These are phyloP conservation scores for Poa pratensis DNA, from an alignment of 176 grass and related monocot genomes.

Conservation along the genomic window DNA sequence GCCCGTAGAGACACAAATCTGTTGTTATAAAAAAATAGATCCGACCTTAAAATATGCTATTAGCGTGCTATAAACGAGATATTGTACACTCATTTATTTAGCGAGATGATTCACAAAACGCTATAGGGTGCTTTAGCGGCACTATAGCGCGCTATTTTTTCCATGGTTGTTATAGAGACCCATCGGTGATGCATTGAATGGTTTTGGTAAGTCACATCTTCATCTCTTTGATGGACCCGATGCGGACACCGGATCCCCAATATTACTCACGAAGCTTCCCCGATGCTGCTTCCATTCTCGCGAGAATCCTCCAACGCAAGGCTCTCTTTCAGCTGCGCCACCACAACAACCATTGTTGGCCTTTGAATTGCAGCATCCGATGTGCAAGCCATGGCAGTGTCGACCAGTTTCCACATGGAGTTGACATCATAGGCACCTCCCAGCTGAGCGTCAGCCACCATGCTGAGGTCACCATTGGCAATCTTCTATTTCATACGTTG, in stretches of 20 bases:
- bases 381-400: not conserved
- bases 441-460: not conserved
- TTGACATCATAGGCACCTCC: not conserved
- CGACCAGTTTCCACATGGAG: not conserved
- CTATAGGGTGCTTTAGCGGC: too few species aligned
- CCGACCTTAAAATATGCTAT: too few species aligned
- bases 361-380: not conserved
- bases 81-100: too few species aligned
- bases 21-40: too few species aligned
- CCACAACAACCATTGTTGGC: not conserved
- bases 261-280: not conserved
- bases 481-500: not conserved
- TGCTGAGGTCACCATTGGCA: not conserved
- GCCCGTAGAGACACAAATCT: too few species aligned
- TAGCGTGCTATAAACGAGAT: too few species aligned
- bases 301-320: not conserved
- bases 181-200: too few species aligned
- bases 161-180: too few species aligned
- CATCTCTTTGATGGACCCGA: not conserved
- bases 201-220: not conserved
- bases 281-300: not conserved
- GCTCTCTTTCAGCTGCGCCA: not conserved
- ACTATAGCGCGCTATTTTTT: too few species aligned
- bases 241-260: not conserved
- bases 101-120: too few species aligned